phyloP scores from a whole-genome alignment of 2,329 filamentous ascomycete species.

The Beauveria bassiana region DNA sequence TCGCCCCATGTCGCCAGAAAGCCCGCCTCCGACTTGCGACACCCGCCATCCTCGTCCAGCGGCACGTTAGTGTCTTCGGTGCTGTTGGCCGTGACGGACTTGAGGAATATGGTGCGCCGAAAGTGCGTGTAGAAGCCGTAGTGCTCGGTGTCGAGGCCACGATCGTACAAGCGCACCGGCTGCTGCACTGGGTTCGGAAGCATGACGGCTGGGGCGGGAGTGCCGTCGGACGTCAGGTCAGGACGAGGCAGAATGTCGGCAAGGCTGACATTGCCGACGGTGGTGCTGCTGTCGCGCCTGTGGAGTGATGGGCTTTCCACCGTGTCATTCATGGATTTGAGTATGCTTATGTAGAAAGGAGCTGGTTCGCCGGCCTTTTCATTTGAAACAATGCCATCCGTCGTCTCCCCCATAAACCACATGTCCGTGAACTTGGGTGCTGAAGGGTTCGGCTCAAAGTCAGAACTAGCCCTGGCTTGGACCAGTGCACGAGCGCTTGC shows the following conservation, averaged over 20 bases:
- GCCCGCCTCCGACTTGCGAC: constrained; percentile 43
- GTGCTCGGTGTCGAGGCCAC: constrained; percentile 71
- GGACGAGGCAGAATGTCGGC: constrained; percentile 54
- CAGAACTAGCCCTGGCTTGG: constrained; percentile 13
- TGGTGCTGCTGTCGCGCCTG: constrained; percentile 15
- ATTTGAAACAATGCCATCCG: constrained; percentile 59
- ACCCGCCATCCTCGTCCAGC: constrained; percentile 48
- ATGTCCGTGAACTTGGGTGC: constrained; percentile 62
- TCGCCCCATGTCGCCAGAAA: constrained; percentile 52
- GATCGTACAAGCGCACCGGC: constrained; percentile 78
- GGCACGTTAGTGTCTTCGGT: constrained; percentile 34
- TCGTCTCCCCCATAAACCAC: constrained; percentile 76
- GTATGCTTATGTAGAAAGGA: constrained; percentile 77
- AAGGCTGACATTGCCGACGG: constrained; percentile 20
- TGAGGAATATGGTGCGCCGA: constrained; percentile 77
- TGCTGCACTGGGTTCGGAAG: constrained; percentile 66
- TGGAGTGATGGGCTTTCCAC: constrained; percentile 20
- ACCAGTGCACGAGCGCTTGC: constrained; percentile 19
- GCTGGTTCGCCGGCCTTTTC: constrained; percentile 78
- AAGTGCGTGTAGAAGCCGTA: constrained; percentile 94
- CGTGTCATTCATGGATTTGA: constrained; percentile 37
- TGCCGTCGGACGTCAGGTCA: constrained; percentile 57
- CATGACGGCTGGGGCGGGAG: constrained; percentile 62
- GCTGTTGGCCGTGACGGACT: constrained; percentile 45
- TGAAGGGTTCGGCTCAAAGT: constrained; percentile 44